Evolutionary conservation across 202 grass and related monocot genomes (phyloP).

Genomic region (Eragrostis tef): DNA sequence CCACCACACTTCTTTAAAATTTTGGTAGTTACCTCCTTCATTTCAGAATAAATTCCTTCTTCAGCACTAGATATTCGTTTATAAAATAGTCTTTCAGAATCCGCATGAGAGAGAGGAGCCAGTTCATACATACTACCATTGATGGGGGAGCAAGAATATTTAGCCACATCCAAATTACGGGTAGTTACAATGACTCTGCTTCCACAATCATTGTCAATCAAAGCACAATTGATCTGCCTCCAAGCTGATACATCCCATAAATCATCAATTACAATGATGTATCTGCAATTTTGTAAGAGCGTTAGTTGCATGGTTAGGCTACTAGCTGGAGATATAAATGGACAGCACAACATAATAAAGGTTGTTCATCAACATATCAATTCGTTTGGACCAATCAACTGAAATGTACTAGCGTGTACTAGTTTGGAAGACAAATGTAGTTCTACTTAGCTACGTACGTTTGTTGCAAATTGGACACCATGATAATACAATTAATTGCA

Average conservation of each 20-base stretch:
- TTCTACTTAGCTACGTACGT: too few species aligned
- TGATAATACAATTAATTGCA: too few species aligned
- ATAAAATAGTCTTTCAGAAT: too few species aligned
- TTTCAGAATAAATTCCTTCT: neutral
- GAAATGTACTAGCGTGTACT: too few species aligned
- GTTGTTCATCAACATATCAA: too few species aligned
- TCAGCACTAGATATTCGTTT: neutral
- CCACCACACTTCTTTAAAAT: conserved; percentile 26
- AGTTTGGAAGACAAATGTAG: too few species aligned
- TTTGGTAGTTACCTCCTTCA: neutral
- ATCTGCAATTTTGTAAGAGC: neutral
- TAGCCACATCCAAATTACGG: neutral
- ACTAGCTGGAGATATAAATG: too few species aligned
- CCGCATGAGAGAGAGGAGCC: too few species aligned
- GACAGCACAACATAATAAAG: too few species aligned
- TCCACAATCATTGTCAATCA: neutral
- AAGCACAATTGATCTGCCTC: neutral
- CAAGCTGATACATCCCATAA: neutral
- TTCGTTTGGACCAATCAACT: too few species aligned
- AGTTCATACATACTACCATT: neutral
- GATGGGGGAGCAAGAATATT: too few species aligned
- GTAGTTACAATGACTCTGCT: neutral
- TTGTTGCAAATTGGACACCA: too few species aligned
- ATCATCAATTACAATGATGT: conserved; percentile 10
- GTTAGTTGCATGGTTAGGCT: neutral